Evolutionary conservation across 768 basidiomycete species (phyloP), one percentile per base, ranked within the genome.

Genomic region (Suillus spraguei): DNA sequence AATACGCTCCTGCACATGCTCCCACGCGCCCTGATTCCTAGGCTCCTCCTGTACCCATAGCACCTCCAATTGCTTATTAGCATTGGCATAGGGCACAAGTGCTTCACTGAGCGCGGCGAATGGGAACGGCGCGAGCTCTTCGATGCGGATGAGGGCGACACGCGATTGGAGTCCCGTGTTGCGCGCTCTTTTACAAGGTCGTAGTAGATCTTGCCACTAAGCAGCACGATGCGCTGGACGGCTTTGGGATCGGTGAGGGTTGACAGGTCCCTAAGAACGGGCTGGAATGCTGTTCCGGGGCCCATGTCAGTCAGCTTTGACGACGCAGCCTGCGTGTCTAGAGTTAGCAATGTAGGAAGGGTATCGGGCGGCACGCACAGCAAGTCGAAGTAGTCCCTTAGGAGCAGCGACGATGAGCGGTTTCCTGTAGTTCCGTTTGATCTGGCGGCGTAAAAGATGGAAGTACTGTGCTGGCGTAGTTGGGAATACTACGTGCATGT

Each of bases 391-490:
- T 14, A 97, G 79, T 2, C 88, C 91, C 70, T 97, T 97, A 0
- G 95, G 95, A 4, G 86, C 89, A 13, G 91, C 91, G 7, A 97
- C 85, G 35, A 97, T 79, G 55, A 97, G 78, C 0, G 95, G 95
- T 72, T 93, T 95, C 62, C 95, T 82, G 77, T 89, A 96, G 66
- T 94, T 94, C 50, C 95, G 81, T 69, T 83, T 81, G 70, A 95
- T 85, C 74, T 97, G 95, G 55, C 95, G 82, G 61, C 95, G 81
- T n/a, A 97, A 80, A 1, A 97, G 81, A 73, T 97, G 95, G 85
- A 97, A 97, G 68, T 95, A 94, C 63, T 97, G 93, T 1, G 92
- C 91, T 0, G 95, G 86, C 0, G 95, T 96, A 1, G 94, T 95
- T 0, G 94, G 93, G 76, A 89, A 95, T 4, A 84, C 84, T 36